Conservation (phyloP, 345 rosid genomes). For the Eucalyptus pumila region DNA sequence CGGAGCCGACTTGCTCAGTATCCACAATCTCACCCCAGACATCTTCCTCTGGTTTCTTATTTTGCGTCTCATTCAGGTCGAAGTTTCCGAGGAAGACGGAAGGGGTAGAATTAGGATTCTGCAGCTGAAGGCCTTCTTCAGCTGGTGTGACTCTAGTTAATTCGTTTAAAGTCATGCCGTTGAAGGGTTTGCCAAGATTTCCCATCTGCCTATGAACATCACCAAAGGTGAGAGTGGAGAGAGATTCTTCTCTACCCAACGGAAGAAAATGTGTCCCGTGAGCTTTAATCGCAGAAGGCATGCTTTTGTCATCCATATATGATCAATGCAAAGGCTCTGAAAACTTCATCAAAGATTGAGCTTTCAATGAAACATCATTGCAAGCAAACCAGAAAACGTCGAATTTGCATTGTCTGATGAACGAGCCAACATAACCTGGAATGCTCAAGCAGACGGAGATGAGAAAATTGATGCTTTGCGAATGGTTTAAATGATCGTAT, state of each 20-base stretch:
- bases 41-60: not conserved
- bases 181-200: not conserved
- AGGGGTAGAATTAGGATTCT: not conserved
- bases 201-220: not conserved
- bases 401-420: not conserved
- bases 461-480: not conserved
- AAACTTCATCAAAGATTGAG: not conserved
- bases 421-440: not conserved
- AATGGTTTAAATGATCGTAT: not conserved
- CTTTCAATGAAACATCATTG: not conserved
- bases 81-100: not conserved
- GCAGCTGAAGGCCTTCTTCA: not conserved
- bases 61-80: not conserved
- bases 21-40: not conserved
- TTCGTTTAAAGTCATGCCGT: not conserved
- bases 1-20: not conserved
- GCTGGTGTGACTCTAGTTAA: not conserved
- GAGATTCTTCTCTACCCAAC: not conserved
- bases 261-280: not conserved
- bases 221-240: not conserved
- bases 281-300: not conserved
- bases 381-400: not conserved
- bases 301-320: not conserved
- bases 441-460: not conserved
- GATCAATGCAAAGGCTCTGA: not conserved